A percentile compares a stretch with the other conserved stretches of the same genome.
phyloP scores from a whole-genome alignment of 768 basidiomycete species.

The Russula foetens region DNA sequence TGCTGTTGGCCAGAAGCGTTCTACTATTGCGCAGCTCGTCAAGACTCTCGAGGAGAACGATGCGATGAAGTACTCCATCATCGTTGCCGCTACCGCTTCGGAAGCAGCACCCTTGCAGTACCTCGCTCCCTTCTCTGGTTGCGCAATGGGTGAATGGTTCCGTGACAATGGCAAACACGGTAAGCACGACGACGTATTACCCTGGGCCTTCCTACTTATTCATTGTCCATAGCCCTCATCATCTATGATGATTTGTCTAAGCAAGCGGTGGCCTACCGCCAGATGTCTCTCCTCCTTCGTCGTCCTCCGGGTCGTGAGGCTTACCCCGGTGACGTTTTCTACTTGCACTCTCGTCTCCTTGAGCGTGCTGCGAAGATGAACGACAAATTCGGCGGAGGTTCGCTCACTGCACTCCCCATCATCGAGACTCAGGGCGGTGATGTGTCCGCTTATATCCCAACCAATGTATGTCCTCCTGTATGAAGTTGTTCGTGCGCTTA shows the following conservation, averaged over 20 bases:
- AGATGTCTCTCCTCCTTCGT: constrained; percentile 99
- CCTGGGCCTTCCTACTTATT: background rate
- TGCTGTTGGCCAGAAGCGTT: constrained; percentile 98
- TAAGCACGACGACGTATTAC: constrained; percentile 29
- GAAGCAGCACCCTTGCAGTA: constrained; percentile 99
- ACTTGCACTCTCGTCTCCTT: constrained; percentile 99
- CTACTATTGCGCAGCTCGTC: constrained; percentile 98
- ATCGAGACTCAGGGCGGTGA: constrained; percentile 99
- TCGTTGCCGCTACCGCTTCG: constrained; percentile 98
- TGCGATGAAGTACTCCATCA: constrained; percentile 99
- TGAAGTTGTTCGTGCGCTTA: background rate
- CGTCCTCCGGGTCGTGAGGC: constrained; percentile 99
- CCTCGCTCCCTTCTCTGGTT: constrained; percentile 99
- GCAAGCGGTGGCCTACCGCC: constrained; percentile 99
- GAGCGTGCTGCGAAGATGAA: constrained; percentile 99
- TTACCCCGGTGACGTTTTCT: constrained; percentile 99
- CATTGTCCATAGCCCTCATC: constrained; percentile 61
- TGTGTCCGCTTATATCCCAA: constrained; percentile 98
- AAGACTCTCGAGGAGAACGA: constrained; percentile 99
- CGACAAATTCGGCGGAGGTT: constrained; percentile 98
- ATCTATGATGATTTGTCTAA: constrained; percentile 99
- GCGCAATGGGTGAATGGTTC: constrained; percentile 99
- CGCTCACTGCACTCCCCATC: constrained; percentile 96
- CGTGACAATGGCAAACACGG: constrained; percentile 99
- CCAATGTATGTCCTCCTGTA: constrained; percentile 51